Percentiles rank a stretch among this genome's conserved stretches.
Conservation (phyloP, 306 rosid species). For the Trifolium pratense region DNA sequence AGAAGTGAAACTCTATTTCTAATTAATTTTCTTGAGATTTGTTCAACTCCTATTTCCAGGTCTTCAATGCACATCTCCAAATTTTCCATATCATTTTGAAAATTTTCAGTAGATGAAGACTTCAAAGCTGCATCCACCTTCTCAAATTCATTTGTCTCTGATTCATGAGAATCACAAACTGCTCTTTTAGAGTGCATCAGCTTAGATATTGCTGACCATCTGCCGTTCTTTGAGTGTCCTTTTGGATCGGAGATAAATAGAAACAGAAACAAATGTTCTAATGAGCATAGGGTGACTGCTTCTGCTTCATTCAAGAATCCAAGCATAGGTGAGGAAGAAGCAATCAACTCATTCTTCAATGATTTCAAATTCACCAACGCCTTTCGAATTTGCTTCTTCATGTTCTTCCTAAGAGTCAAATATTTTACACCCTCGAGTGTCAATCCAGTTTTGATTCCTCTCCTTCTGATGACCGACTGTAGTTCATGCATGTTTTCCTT, state of each 20-base stretch:
- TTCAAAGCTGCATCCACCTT: conserved; percentile 41
- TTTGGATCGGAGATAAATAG: conserved; percentile 36
- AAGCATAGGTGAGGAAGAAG: conserved; percentile 27
- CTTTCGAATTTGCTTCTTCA: conserved; percentile 41
- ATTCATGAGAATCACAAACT: conserved; percentile 31
- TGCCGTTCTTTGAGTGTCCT: conserved; percentile 31
- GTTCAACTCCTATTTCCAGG: conserved; percentile 45
- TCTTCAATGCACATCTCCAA: conserved; percentile 44
- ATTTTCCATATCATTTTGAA: conserved; percentile 38
- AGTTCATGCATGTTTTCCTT: conserved; percentile 42
- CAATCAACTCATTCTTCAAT: conserved; percentile 17
- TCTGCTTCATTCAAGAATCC: conserved; percentile 42
- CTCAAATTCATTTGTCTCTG: conserved; percentile 30
- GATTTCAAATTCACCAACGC: conserved; percentile 37
- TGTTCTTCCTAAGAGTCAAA: conserved; percentile 37
- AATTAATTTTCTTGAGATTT: conserved; percentile 43
- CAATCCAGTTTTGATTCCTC: conserved; percentile 31
- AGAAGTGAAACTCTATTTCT: conserved; percentile 47
- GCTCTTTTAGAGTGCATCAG: conserved; percentile 39
- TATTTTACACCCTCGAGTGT: conserved; percentile 29
- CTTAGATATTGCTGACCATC: conserved; percentile 47
- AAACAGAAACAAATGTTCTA: conserved; percentile 40
- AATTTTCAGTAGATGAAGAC: conserved; percentile 29
- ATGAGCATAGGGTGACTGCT: conserved; percentile 30
- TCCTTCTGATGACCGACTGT: conserved; percentile 42